A percentile compares a stretch with the other conserved stretches of the same genome.
These are phyloP conservation scores for Oldenlandia corymbosa DNA, from an alignment of 257 asterid genomes.

Conservation along the genomic window DNA sequence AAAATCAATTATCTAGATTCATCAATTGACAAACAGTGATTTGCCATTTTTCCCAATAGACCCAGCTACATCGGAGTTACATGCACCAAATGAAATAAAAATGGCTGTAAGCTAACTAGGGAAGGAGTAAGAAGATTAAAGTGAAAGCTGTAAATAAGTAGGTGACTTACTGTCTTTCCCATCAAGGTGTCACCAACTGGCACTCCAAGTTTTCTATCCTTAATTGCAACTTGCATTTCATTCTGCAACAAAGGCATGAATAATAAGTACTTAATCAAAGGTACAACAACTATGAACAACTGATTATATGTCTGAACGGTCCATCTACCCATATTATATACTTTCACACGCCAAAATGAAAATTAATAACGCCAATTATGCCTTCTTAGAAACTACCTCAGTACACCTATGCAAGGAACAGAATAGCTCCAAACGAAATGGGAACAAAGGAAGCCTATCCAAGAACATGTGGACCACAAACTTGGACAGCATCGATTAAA, in stretches of 20 bases:
- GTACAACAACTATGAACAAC: not conserved
- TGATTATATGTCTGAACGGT: not conserved
- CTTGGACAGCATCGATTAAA: too few relatives aligned
- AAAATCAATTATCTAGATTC: not conserved
- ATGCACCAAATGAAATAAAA: not conserved
- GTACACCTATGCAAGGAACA: not conserved
- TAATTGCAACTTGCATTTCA: constrained; percentile 62
- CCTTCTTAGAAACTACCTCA: not conserved
- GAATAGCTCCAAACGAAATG: not conserved
- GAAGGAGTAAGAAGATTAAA: not conserved
- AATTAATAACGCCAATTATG: not conserved
- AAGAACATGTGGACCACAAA: too few relatives aligned
- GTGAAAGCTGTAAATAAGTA: not conserved
- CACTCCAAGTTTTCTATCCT: constrained; percentile 62
- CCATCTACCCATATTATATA: not conserved
- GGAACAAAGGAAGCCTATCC: too few relatives aligned
- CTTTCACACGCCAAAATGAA: not conserved
- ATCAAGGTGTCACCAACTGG: constrained; percentile 80
- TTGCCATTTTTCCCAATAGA: not conserved
- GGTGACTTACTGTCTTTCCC: constrained; percentile 72
- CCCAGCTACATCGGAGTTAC: not conserved
- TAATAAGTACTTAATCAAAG: not conserved
- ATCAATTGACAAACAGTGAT: not conserved
- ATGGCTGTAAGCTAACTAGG: not conserved
- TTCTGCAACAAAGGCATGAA: constrained; percentile 35